Evolutionary conservation across 768 basidiomycete genomes (phyloP), one percentile per base, ranked within the genome.

Genomic region (Boletellus ananiceps): DNA sequence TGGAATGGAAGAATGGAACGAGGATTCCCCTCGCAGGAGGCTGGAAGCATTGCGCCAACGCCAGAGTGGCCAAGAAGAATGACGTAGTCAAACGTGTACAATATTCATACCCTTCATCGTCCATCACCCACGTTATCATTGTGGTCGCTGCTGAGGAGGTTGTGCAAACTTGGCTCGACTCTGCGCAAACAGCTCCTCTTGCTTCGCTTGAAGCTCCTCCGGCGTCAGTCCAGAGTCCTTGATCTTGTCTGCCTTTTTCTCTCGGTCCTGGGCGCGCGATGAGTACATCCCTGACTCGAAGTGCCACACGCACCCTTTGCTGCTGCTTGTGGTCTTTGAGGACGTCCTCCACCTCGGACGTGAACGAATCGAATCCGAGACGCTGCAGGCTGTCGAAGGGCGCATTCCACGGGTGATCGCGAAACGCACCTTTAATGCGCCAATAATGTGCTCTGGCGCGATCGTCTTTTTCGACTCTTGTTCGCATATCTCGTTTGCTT

Each of bases 391-490:
- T 37, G 49, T 58, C 40, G 40, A 54, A 40, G 15, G 27, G 13
- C 46, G 23, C 25, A 25, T 27, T 37, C 15, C 19, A 18, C 2
- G 29, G 27, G 27, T 40, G 27, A 18, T 25, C 9, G 1, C 36
- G 29, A 18, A 21, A 69, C 76, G 44, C 49, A 89, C 94, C 74
- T 92, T 92, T 48, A 99, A 74, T 5, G 96, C 96, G 19, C 79
- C 74, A 27, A 97, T 86, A 38, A 98, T 93, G 64, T 99, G 96
- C 60, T 99, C 96, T 1, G 96, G 96, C 5, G 93, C 88, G 59
- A 99, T 98, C 1, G 96, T 99, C 75, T 99, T 99, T 75, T 96
- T 97, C 21, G 92, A 91, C 64, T 95, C 93, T 65, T 92, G 86
- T 64, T 98, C 96, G 63, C 96, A 99, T 53, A 97, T 91, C 57